Conservation (phyloP, 495 filamentous ascomycete genomes). For the Evansstolkia leycettana region DNA sequence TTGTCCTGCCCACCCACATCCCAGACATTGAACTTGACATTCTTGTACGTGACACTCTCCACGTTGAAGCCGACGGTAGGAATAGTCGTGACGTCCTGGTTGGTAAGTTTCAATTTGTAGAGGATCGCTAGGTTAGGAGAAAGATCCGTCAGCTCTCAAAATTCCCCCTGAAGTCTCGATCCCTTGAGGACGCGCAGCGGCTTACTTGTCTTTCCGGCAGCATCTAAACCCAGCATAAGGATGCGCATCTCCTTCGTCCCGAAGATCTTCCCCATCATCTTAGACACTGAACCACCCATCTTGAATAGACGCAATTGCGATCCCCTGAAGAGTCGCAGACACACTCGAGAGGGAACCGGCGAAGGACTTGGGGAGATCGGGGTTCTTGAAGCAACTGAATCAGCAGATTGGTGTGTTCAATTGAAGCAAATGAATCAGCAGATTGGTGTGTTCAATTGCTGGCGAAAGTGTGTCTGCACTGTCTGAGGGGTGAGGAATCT, state of each 20-base stretch:
- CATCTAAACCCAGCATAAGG: slow-evolving; percentile 94
- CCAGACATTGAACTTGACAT: slow-evolving; percentile 99
- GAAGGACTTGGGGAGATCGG: too few relatives aligned
- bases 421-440: too few relatives aligned
- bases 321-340: background rate
- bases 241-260: slow-evolving; percentile 98
- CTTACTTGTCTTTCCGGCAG: slow-evolving; percentile 92
- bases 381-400: too few relatives aligned
- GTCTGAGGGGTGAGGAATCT: too few relatives aligned
- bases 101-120: slow-evolving; percentile 94
- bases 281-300: slow-evolving; percentile 75
- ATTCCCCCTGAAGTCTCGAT: too few relatives aligned
- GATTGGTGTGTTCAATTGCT: too few relatives aligned
- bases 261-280: slow-evolving; percentile 94
- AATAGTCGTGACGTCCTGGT: slow-evolving; percentile 97
- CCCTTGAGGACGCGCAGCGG: background rate
- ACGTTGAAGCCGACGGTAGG: slow-evolving; percentile 99
- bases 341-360: too few relatives aligned
- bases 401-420: too few relatives aligned
- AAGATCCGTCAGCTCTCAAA: background rate
- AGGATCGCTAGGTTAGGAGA: slow-evolving; percentile 56
- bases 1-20: slow-evolving; percentile 99
- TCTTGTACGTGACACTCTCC: slow-evolving; percentile 98
- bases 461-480: too few relatives aligned
- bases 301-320: slow-evolving; percentile 15